Base-by-base conservation (phyloP, 257 asterid genomes). In the Catharanthus roseus region DNA sequence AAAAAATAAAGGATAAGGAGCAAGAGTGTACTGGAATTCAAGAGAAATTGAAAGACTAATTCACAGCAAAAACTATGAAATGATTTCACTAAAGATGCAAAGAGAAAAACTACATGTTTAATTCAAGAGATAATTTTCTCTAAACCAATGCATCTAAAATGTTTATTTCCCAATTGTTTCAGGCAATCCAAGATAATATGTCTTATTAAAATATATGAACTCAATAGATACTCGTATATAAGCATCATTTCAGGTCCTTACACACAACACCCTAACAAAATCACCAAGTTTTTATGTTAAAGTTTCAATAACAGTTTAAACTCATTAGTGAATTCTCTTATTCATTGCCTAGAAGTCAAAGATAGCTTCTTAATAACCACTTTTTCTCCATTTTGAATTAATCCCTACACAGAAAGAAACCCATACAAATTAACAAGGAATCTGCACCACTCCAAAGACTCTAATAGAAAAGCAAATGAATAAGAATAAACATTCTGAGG, bases 241-340 rank as follows among this genome's bases (percentile, higher is more conserved):
- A 89, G 95, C 96, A 92, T 89, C 88, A 81, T 88, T 78, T 90
- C 96, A 71, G 96, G 87, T 61, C 97, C 97, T 79, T 92, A 96
- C 16, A 81, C 72, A 63, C 97, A 89, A 75, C 97, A 92, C 3
- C 97, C 97, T 7, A 88, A 80, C 87, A 92, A 78, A 77, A 75
- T 78, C 50, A 89, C 96, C 49, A 92, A 76, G 86, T 89, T 88
- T 72, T 72, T 89, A 76, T 92, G 97, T 78, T 92, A 93, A 76
- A 86, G 82, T 82, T 84, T 84, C 58, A 88, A 81, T 82, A 92
- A 49, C 61, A 89, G 76, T 84, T 84, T 89, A 69, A 92, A 96
- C 81, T 92, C 97, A 53, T 92, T 89, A 41, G 84, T 78, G 58
- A 92, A 92, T 83, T 89, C 93, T 72, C 57, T 84, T 56, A 83